Conservation (phyloP, 768 basidiomycete species). For the Termitomyces sp. region DNA sequence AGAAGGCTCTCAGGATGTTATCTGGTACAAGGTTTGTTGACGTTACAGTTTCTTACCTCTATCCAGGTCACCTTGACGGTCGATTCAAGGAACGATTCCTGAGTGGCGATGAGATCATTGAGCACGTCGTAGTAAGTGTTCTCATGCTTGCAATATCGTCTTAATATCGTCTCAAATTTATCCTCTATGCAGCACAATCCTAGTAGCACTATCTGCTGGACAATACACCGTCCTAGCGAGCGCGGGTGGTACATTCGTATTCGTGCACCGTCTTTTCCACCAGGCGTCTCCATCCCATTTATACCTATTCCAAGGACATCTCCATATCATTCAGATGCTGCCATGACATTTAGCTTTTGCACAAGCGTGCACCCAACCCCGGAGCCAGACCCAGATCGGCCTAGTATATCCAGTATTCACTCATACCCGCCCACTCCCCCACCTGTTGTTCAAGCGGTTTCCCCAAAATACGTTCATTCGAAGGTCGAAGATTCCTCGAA, state of each 20-base stretch:
- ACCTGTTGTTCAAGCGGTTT: conserved; percentile 25
- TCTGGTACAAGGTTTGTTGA: conserved; percentile 67
- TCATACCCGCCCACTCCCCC: conserved; percentile 56
- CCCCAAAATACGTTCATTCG: conserved; percentile 24
- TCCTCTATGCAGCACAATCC: conserved; percentile 48
- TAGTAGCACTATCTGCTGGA: conserved; percentile 64
- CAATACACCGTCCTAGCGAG: conserved; percentile 63
- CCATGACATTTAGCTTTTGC: conserved; percentile 46
- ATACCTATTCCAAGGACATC: conserved; percentile 42
- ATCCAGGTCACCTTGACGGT: conserved; percentile 5
- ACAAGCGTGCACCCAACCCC: conserved; percentile 28
- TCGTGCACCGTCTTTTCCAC: conserved; percentile 65
- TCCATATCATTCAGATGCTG: conserved; percentile 43
- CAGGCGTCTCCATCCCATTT: conserved; percentile 50
- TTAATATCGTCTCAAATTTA: neutral
- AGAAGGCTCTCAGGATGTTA: conserved; percentile 49
- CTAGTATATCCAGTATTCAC: conserved; percentile 37
- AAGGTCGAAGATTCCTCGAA: conserved; percentile 19
- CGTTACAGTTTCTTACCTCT: neutral
- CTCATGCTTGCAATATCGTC: neutral
- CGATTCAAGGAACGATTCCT: conserved; percentile 62
- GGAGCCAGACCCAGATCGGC: conserved; percentile 15
- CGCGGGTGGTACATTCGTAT: conserved; percentile 85
- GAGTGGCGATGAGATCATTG: conserved; percentile 69
- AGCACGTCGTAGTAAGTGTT: conserved; percentile 59